Base-by-base conservation (phyloP, 1,284 basidiomycete genomes). In the Naganishia sp. region DNA sequence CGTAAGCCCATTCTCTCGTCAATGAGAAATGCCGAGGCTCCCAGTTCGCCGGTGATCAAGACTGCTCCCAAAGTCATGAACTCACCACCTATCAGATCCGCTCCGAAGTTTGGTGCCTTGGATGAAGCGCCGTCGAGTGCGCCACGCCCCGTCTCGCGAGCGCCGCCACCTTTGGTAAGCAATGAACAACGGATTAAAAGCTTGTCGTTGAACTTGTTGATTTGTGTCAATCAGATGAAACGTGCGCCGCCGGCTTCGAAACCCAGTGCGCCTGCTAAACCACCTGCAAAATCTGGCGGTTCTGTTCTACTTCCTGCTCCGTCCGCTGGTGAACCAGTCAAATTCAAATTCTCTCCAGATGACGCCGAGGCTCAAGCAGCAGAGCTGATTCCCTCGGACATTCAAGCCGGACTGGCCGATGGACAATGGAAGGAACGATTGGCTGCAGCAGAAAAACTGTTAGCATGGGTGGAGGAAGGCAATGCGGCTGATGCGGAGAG, bases 341-440 rank as follows among this genome's bases (percentile, higher is more conserved):
- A 95, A 76, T 98, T 87, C 80, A 91, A 88, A 70, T 92, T 92
- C 78, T 88, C 88, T 0, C 86, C 91, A 0, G 96, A 99, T 80
- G 94, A 97, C 73, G 95, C 95, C 3, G 93, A 96, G 61, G 85
- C 83, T 3, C 83, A 90, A 55, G 91, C 91, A 15, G 82, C 85
- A 3, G 89, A 89, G 18, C 75, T 87, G 13, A 86, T 99, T 54
- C 94, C 95, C 0, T 74, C 84, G 0, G 83, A 86, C 43, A 86
- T 92, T 45, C 83, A 89, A 53, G 84, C 86, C 3, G 88, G 89
- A 68, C 81, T 99, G 5, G 87, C 83, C 18, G 94, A 97, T 77
- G 80, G 87, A 2, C 92, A 92, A 71, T 99, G 96, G 96, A 99
- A 99, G 80, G 85, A 88, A 31, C 84, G 96, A 61, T 80, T 99